Evolutionary conservation across 148 eudicot species (phyloP), one percentile per base, ranked within the genome.

Genomic region (Dysphania ambrosioides): DNA sequence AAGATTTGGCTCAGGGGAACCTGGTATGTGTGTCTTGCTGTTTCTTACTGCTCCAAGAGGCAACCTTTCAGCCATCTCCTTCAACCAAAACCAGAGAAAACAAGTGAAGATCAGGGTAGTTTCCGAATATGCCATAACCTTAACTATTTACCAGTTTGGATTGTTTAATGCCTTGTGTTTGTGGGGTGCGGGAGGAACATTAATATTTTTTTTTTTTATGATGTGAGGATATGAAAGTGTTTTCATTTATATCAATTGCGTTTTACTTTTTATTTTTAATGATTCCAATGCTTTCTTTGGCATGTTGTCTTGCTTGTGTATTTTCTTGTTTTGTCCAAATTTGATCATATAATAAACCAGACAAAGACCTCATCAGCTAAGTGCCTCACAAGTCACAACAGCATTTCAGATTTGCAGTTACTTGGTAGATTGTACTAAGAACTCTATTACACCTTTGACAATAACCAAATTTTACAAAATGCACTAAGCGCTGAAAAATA

Each of bases 31-130:
- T 56, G 67, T 16, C 63, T 72, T 78, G 70, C 71, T 77, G 61
- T 51, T 75, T 77, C 65, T 71, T 53, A 77, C 77, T 57, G 82
- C 82, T 79, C 89, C 82, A 58, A 74, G 77, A 64, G 85, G 80
- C 61, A 83, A 71, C 71, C 82, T 81, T 77, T 83, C 86, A 77
- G 85, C 86, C 82, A 83, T 77, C 66, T 86, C 89, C 78, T 86
- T 79, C 75, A 83, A 77, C 89, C 83, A 68, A 69, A 21, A 64
- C 49, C 56, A 73, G 56, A 78, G 71, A 24, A 29, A 53, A 66
- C 9, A 68, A 72, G 65, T n/a, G 36, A 51, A 23, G 60, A 49
- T 38, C 36, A 65, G 53, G 53, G 16, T 9, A 53, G 30, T 26
- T 19, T 66, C 9, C 18, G 36, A 36, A 66, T 59, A 36, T 5